These are phyloP conservation scores for Colletotrichum tropicicola DNA, from an alignment of 2,329 filamentous ascomycete species.

Conservation along the genomic window DNA sequence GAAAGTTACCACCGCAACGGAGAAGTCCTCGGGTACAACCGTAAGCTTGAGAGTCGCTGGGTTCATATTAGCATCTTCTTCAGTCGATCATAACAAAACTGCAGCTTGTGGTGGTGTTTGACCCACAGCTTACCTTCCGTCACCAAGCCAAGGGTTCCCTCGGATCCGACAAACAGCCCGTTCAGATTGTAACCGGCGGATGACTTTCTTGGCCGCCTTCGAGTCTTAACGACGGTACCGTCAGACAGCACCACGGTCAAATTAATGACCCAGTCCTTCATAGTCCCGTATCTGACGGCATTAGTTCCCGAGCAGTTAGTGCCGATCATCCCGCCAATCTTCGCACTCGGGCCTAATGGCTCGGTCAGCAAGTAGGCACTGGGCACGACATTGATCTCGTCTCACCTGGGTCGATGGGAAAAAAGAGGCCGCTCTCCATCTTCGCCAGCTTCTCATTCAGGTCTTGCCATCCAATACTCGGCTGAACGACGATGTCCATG, in stretches of 20 bases:
- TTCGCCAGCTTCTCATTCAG: slow-evolving; percentile 78
- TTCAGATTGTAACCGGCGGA: slow-evolving; percentile 88
- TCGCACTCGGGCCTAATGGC: slow-evolving; percentile 63
- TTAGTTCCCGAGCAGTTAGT: slow-evolving; percentile 84
- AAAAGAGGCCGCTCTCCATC: slow-evolving; percentile 81
- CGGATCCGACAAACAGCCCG: slow-evolving; percentile 80
- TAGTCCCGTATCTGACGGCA: slow-evolving; percentile 82
- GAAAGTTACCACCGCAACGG: slow-evolving; percentile 83
- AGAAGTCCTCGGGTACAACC: slow-evolving; percentile 78
- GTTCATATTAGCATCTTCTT: neutral
- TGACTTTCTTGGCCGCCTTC: slow-evolving; percentile 80
- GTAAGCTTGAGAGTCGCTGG: slow-evolving; percentile 80
- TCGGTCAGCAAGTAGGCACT: neutral
- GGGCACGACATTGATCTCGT: neutral
- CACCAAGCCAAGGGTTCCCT: slow-evolving; percentile 83
- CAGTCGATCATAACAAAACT: neutral
- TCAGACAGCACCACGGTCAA: slow-evolving; percentile 83
- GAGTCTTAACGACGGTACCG: slow-evolving; percentile 81
- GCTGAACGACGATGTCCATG: slow-evolving; percentile 93
- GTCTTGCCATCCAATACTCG: slow-evolving; percentile 91
- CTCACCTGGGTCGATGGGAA: slow-evolving; percentile 84
- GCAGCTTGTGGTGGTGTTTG: neutral
- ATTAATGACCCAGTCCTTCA: slow-evolving; percentile 90
- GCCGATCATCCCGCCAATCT: slow-evolving; percentile 85
- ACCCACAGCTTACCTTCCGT: slow-evolving; percentile 66